phyloP scores from a whole-genome alignment of 2,329 filamentous ascomycete species.

The Berkeleyomyces basicola region DNA sequence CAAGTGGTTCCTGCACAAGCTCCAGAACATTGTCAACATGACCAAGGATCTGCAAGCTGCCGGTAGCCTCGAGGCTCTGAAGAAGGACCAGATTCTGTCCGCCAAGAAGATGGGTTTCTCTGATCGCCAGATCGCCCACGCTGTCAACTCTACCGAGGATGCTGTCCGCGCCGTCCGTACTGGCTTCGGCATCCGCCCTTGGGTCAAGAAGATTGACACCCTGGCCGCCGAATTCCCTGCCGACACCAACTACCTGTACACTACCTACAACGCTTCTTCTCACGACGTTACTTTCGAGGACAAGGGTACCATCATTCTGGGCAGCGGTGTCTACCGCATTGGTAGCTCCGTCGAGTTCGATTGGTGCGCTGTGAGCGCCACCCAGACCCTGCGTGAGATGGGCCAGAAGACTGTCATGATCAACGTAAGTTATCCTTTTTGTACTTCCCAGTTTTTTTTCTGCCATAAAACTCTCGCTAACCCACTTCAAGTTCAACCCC shows the following conservation, averaged over 20 bases:
- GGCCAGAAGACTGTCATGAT: conserved; percentile 98
- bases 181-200: conserved; percentile 78
- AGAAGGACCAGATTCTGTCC: conserved; percentile 74
- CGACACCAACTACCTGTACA: conserved; percentile 90
- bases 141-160: conserved; percentile 74
- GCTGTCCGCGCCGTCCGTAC: conserved; percentile 73
- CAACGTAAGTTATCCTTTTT: conserved; percentile 30
- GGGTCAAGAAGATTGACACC: conserved; percentile 70
- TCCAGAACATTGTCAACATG: conserved; percentile 91
- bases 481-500: conserved; percentile 40
- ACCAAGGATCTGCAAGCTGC: conserved; percentile 70
- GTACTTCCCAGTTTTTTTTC: no score
- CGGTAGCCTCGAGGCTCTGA: conserved; percentile 66
- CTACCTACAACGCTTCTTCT: conserved; percentile 87
- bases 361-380: conserved; percentile 91
- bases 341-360: conserved; percentile 97
- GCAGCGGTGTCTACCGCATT: conserved; percentile 93
- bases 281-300: conserved; percentile 93
- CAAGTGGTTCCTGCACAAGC: conserved; percentile 98
- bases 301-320: conserved; percentile 75
- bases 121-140: conserved; percentile 81
- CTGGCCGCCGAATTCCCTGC: conserved; percentile 93
- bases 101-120: conserved; percentile 98
- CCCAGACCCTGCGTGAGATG: conserved; percentile 64
- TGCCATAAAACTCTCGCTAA: conserved; percentile 24